Percentiles rank a stretch among this genome's conserved stretches.
phyloP scores from a whole-genome alignment of 2,329 filamentous ascomycete species.

The Ophiostoma perfectum region DNA sequence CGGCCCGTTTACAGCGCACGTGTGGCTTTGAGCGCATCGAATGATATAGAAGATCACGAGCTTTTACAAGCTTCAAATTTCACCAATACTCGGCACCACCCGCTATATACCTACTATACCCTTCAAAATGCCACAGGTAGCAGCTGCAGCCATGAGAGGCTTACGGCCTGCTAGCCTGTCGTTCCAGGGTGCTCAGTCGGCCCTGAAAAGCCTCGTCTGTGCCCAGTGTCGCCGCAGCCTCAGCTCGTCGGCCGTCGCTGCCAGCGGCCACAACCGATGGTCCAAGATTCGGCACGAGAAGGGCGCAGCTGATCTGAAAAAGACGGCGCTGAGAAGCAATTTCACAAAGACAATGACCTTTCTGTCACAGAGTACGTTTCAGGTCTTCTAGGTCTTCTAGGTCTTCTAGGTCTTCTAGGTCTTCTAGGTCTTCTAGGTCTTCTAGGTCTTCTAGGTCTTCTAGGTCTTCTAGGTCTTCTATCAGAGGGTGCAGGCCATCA shows the following conservation, averaged over 20 bases:
- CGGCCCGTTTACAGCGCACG: not conserved
- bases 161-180: slow-evolving; percentile 6
- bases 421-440: not conserved
- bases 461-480: not conserved
- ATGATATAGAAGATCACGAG: not conserved
- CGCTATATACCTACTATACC: not conserved
- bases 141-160: not conserved
- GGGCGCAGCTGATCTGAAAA: slow-evolving; percentile 74
- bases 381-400: not conserved
- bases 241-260: slow-evolving; percentile 39
- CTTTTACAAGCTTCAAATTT: slow-evolving; percentile 8
- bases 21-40: not conserved
- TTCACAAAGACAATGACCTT: slow-evolving; percentile 69
- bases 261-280: slow-evolving; percentile 85
- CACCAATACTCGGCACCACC: too few species aligned
- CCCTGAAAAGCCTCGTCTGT: slow-evolving; percentile 35
- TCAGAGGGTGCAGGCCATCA: not conserved
- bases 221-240: slow-evolving; percentile 47
- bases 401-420: not conserved
- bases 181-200: not conserved
- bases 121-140: not conserved
- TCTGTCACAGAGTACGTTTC: slow-evolving; percentile 62
- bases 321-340: slow-evolving; percentile 62
- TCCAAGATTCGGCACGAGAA: slow-evolving; percentile 96
- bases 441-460: too few species aligned